Evolutionary conservation across 179 eudicot genomes (phyloP).

Genomic region (Sideroxylon spinosum): DNA sequence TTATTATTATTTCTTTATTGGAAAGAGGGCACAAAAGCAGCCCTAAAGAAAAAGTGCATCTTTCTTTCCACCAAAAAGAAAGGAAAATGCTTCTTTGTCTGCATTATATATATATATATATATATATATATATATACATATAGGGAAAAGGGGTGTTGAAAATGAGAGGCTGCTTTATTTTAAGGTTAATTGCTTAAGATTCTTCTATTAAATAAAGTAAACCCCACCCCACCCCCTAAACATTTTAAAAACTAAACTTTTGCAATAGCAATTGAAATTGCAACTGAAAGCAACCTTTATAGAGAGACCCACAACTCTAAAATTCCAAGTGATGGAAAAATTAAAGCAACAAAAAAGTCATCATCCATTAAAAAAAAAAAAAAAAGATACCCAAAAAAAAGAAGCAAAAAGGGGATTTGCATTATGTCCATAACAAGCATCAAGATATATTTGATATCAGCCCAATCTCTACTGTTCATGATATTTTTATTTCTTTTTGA

Average conservation of each 20-base stretch:
- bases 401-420: neutral
- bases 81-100: conserved; percentile 23
- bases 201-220: conserved; percentile 16
- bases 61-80: conserved; percentile 22
- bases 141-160: conserved; percentile 11
- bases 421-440: neutral
- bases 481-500: too few relatives aligned
- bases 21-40: conserved; percentile 3
- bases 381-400: neutral
- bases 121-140: neutral
- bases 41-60: conserved; percentile 13
- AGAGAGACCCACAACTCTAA: neutral
- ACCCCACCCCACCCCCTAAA: neutral
- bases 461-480: too few relatives aligned
- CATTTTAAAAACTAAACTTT: too few relatives aligned
- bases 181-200: neutral
- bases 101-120: neutral
- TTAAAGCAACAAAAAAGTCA: neutral
- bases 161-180: conserved; percentile 15
- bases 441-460: neutral
- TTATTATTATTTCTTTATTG: neutral
- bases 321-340: neutral
- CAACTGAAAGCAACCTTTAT: conserved; percentile 7
- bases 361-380: too few relatives aligned
- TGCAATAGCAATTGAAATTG: neutral